A percentile compares a stretch with the other conserved stretches of the same genome.
Conservation (phyloP, 2,329 filamentous ascomycete genomes). For the Bipolaris oryzae region DNA sequence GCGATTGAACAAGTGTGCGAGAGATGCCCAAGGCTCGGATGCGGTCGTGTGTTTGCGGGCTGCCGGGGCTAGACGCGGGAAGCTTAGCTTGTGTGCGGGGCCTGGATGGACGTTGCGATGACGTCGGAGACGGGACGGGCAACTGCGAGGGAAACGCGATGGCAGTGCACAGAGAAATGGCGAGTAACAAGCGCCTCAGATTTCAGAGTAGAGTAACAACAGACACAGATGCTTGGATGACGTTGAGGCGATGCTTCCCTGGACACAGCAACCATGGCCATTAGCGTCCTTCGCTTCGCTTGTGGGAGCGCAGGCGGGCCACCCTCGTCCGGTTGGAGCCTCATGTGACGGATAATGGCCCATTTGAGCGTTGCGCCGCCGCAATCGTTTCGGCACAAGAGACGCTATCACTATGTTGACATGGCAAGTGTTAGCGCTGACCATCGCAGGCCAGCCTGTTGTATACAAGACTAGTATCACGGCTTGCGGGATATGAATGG, state of each 20-base stretch:
- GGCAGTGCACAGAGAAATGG: not conserved
- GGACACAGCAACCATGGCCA: constrained; percentile 24
- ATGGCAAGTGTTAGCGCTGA: not conserved
- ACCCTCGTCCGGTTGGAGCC: constrained; percentile 7
- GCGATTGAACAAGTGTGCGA: constrained; percentile 20
- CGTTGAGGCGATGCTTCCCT: constrained; percentile 38
- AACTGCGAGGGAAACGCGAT: constrained; percentile 9
- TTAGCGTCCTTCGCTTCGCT: constrained; percentile 25
- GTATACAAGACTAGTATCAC: not conserved
- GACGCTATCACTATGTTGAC: not conserved
- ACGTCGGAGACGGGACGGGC: constrained; percentile 24
- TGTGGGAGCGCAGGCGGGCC: constrained; percentile 11
- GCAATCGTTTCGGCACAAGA: not conserved
- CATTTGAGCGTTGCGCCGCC: not conserved
- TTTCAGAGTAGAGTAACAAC: constrained; percentile 16
- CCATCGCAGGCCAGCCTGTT: not conserved
- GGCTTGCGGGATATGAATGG: not conserved
- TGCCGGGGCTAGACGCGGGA: constrained; percentile 41
- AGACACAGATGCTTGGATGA: constrained; percentile 44
- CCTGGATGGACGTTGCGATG: constrained; percentile 27
- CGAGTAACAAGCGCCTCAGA: constrained; percentile 14
- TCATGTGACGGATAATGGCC: not conserved
- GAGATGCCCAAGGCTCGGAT: constrained; percentile 30
- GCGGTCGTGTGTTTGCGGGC: constrained; percentile 44
- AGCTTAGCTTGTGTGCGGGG: constrained; percentile 45